Evolutionary conservation across 768 basidiomycete species (phyloP), one percentile per base, ranked within the genome.

Genomic region (Amanita fuliginea): DNA sequence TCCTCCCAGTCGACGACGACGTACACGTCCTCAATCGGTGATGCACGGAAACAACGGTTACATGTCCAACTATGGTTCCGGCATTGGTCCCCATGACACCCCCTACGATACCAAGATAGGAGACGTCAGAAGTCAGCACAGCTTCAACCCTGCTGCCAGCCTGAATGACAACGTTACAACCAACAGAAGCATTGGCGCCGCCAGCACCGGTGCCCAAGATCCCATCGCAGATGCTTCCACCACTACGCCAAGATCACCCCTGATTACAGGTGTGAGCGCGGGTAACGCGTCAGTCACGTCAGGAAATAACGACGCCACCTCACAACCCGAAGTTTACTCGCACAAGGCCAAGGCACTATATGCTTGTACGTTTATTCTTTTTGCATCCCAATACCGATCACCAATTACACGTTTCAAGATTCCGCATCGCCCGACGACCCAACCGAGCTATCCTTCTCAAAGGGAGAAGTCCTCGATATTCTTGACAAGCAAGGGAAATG

Each of bases 391-490:
- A 34, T 49, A 53, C 5, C 51, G 39, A 51, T 42, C 18, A 52
- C 36, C 57, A 54, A 58, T 62, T 22, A 67, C 54, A 47, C 34
- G 14, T 43, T 56, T 55, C 34, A 36, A 98, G 95, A 99, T 69
- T 78, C 77, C 43, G 95, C 93, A n/a, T 90, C 87, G 2, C 71
- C 86, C 24, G 94, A 97, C 51, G 96, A 99, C 64, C 89, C 94
- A 10, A 96, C 89, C 60, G 96, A 99, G 67, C 86, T 99, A 35
- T 88, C 89, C 42, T 97, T 99, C 65, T 60, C 69, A 46, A 97
- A 97, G 64, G 91, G 92, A 47, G 95, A 97, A 60, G 72, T 91
- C 35, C 77, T 98, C 54, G 92, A 96, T 54, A 86, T 98, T 48
- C 64, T 93, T 51, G 94, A 98, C 67, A 92, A 90, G 66, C 80